Evolutionary conservation across 192 early-diverging fungal genomes (phyloP).

Genomic region (Glomus cerebriforme): DNA sequence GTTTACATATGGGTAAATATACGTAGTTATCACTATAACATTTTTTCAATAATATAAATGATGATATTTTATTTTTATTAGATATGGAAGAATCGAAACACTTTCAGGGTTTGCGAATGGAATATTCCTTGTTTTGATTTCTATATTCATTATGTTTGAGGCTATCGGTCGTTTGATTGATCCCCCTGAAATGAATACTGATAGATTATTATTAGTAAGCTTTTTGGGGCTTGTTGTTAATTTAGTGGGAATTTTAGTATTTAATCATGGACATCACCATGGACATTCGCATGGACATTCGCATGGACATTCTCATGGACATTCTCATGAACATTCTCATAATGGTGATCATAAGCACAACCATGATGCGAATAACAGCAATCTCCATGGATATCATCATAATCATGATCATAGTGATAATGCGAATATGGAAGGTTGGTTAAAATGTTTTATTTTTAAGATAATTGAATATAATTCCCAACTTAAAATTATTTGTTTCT

Average conservation of each 20-base stretch:
- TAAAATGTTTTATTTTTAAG: background rate
- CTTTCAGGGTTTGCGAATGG: constrained; percentile 93
- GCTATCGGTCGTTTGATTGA: constrained; percentile 85
- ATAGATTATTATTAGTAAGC: constrained; percentile 82
- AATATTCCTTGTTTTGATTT: constrained; percentile 86
- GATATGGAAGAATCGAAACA: constrained; percentile 89
- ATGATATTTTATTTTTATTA: constrained; percentile 36
- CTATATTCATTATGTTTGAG: constrained; percentile 89
- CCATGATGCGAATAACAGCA: constrained; percentile 30
- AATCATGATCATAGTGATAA: constrained; percentile 61
- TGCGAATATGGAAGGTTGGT: constrained; percentile 82
- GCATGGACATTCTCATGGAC: constrained; percentile 55
- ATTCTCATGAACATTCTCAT: constrained; percentile 60
- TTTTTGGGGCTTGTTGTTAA: constrained; percentile 91
- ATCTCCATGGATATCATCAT: constrained; percentile 34
- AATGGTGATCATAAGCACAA: constrained; percentile 52
- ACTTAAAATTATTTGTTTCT: background rate
- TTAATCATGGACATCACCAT: constrained; percentile 82
- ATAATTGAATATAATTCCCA: constrained; percentile 17
- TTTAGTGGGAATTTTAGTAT: constrained; percentile 89
- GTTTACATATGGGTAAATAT: constrained; percentile 70
- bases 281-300: constrained; percentile 54
- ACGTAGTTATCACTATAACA: constrained; percentile 5
- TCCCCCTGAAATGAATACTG: constrained; percentile 84
- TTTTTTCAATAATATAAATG: background rate